Evolutionary conservation across 768 basidiomycete genomes (phyloP), one percentile per base, ranked within the genome.

Genomic region (Boletus reticulatus): DNA sequence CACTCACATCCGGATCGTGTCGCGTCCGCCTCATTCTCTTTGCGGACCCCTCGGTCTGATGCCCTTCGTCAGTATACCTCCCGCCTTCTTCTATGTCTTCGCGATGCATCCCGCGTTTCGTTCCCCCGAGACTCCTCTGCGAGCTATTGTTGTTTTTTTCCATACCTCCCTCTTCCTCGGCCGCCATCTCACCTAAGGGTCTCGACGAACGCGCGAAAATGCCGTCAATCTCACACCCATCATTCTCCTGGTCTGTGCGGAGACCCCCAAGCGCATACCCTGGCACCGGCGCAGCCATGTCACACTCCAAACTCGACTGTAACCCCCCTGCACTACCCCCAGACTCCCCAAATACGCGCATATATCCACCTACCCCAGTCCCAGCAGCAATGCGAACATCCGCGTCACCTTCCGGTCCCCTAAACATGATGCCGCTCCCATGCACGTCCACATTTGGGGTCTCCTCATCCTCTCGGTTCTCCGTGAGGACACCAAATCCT

Each of bases 321-420:
- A 39, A 29, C 16, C 42, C 48, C 20, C 37, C 34, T 34, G 49
- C 41, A 31, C 32, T 48, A 22, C 42, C 29, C 16, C 46, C 59
- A 29, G 57, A 31, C 32, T 43, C 50, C 29, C 56, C 62, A 22
- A 57, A 48, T 19, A 17, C 29, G 50, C 60, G 67, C 68, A 69
- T 68, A 69, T 68, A 68, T 9, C 60, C 67, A 55, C 55, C 45
- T 27, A 53, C 24, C 24, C 56, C 52, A 6, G 46, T 20, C 6
- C 55, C 58, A 41, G 38, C n/a, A 32, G 43, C 39, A 4, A 24
- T 7, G 20, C 38, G 46, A 20, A 43, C 22, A 13, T 48, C 56
- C n/a, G 29, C 29, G 20, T 57, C 59, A 0, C 48, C 56, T 14
- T 52, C 58, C 16, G 53, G 36, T 20, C 32, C 45, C 53, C 55